These are phyloP conservation scores for Akanthomyces uredinophilus DNA, from an alignment of 2,329 filamentous ascomycete species.

Conservation along the genomic window DNA sequence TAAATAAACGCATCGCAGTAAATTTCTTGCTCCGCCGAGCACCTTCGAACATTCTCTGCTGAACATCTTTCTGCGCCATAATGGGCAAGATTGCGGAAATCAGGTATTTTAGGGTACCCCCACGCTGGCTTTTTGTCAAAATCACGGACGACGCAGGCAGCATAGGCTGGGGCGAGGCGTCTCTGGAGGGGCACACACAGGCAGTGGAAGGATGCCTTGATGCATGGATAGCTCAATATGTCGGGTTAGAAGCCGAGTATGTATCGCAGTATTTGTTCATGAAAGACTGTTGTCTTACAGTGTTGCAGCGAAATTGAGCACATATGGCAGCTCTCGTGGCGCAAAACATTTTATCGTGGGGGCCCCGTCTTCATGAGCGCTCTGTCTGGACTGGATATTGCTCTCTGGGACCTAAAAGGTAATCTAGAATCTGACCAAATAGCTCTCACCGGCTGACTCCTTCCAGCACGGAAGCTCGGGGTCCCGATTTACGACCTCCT, in stretches of 20 bases:
- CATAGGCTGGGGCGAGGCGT: constrained; percentile 69
- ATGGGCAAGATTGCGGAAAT: constrained; percentile 40
- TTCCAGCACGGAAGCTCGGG: constrained; percentile 40
- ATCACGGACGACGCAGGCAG: constrained; percentile 61
- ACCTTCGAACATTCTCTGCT: too few species aligned
- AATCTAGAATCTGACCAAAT: background rate
- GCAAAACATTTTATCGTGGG: constrained; percentile 69
- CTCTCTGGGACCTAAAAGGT: constrained; percentile 71
- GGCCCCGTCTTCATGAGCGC: constrained; percentile 79
- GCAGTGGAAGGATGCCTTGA: constrained; percentile 70
- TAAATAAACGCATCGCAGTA: background rate
- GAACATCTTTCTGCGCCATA: too few species aligned
- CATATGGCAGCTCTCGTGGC: constrained; percentile 71
- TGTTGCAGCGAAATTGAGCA: constrained; percentile 65
- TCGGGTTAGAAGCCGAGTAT: constrained; percentile 67
- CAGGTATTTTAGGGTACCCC: constrained; percentile 70
- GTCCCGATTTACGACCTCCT: constrained; percentile 70
- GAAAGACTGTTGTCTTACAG: background rate
- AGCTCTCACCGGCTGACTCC: too few species aligned
- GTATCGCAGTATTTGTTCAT: constrained; percentile 14
- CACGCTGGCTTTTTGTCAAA: constrained; percentile 74
- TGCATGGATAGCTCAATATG: constrained; percentile 56
- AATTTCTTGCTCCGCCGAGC: too few species aligned
- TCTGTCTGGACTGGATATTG: constrained; percentile 71
- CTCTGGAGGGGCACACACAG: constrained; percentile 67